These are phyloP conservation scores for Xylaria nigripes DNA, from an alignment of 495 filamentous ascomycete species.

Conservation along the genomic window DNA sequence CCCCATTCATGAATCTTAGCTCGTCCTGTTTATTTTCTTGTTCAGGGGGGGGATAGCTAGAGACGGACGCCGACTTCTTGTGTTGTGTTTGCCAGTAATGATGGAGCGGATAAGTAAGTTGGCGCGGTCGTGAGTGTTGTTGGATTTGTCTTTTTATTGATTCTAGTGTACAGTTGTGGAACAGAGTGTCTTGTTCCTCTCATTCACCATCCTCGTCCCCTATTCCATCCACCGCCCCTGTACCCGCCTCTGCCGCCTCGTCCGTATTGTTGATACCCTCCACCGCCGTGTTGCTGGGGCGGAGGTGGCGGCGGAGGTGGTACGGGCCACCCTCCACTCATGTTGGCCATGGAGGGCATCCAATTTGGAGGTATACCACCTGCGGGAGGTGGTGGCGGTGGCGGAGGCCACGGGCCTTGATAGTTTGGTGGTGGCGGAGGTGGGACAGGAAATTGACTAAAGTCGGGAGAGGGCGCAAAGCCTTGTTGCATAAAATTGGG, in stretches of 20 bases:
- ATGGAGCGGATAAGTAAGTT: too few species aligned
- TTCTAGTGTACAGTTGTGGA: too few species aligned
- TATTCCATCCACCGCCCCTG: conserved; percentile 21
- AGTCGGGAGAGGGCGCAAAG: conserved; percentile 20
- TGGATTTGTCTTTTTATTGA: too few species aligned
- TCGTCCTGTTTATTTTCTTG: too few species aligned
- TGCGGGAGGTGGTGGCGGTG: conserved; percentile 20
- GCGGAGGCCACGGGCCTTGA: conserved; percentile 44
- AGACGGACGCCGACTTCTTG: too few species aligned
- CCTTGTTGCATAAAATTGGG: conserved; percentile 22
- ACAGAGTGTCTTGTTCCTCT: background rate
- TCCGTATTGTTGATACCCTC: conserved; percentile 24
- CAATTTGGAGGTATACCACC: conserved; percentile 22
- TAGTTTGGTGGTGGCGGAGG: conserved; percentile 42
- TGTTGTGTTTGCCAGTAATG: too few species aligned
- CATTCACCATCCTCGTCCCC: conserved; percentile 23
- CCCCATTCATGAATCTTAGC: too few species aligned
- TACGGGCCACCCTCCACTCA: conserved; percentile 13
- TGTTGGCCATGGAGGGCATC: conserved; percentile 15
- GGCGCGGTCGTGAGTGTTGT: too few species aligned
- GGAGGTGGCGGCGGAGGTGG: conserved; percentile 18
- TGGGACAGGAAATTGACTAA: conserved; percentile 25
- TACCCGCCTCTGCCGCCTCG: conserved; percentile 24
- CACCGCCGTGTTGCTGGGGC: conserved; percentile 13
- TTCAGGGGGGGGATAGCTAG: too few species aligned